Evolutionary conservation across 164 flowering plant genomes (phyloP).

Genomic region (Cinnamomum chago): DNA sequence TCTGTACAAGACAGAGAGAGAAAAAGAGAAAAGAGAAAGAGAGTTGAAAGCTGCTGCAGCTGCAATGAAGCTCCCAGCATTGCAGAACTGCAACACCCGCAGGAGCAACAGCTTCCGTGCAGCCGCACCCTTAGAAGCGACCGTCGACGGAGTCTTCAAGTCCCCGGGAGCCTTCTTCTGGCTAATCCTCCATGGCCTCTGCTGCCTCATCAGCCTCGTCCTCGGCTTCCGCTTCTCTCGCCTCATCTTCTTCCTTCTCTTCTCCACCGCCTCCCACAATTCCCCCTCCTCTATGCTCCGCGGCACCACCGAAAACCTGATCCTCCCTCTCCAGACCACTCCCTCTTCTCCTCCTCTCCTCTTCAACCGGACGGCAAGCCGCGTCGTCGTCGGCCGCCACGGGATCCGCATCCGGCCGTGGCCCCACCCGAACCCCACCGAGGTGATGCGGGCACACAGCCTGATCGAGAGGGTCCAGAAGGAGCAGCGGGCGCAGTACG

Average conservation of each 20-base stretch:
- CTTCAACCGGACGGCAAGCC: conserved; percentile 29
- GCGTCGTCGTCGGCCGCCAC: conserved; percentile 91
- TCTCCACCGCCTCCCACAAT: conserved; percentile 48
- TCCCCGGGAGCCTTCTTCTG: conserved; percentile 71
- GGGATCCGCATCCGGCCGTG: conserved; percentile 89
- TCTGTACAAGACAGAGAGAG: background rate
- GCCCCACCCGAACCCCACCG: conserved; percentile 88
- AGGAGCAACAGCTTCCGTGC: conserved; percentile 67
- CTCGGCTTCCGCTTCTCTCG: conserved; percentile 86
- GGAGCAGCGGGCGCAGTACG: conserved; percentile 75
- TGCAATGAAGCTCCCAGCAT: conserved; percentile 9
- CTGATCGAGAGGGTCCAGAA: conserved; percentile 82
- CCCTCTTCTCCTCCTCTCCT: background rate
- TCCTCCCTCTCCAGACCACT: conserved; percentile 5
- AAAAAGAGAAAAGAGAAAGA: background rate
- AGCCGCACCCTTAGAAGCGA: conserved; percentile 36
- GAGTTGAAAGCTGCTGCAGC: background rate
- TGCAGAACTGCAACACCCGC: conserved; percentile 12
- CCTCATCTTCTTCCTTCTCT: conserved; percentile 61
- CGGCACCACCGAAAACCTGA: conserved; percentile 20
- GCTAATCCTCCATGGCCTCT: conserved; percentile 62
- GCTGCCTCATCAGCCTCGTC: conserved; percentile 78
- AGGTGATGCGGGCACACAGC: conserved; percentile 83
- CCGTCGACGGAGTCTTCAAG: conserved; percentile 37
- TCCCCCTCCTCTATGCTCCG: conserved; percentile 22